These are phyloP conservation scores for Aspergillus hancockii DNA, from an alignment of 495 filamentous ascomycete genomes.

Conservation along the genomic window DNA sequence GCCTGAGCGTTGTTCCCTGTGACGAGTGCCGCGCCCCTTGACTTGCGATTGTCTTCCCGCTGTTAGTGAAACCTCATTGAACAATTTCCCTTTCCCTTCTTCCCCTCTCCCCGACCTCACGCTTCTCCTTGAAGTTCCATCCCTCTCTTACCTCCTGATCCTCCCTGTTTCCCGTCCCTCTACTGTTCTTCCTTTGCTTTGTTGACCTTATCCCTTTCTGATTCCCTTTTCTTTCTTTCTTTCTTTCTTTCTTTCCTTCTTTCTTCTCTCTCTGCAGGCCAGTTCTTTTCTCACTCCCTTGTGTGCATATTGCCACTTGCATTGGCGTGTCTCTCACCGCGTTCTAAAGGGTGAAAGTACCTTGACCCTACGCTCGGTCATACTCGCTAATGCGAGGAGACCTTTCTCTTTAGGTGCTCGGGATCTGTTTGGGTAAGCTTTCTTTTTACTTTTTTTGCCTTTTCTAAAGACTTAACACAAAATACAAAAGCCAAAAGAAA, in stretches of 20 bases:
- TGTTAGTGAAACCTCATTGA: slow-evolving; percentile 23
- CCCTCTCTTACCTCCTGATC: slow-evolving; percentile 4
- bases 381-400: not conserved
- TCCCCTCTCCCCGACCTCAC: slow-evolving; percentile 15
- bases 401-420: not conserved
- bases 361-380: not conserved
- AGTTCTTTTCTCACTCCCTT: not conserved
- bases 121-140: slow-evolving; percentile 14
- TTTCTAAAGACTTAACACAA: not conserved
- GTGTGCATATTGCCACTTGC: not conserved
- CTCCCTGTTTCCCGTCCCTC: not conserved
- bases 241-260: no score
- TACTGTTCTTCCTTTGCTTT: slow-evolving; percentile 1
- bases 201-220: not conserved
- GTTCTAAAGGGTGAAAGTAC: not conserved
- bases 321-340: not conserved
- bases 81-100: slow-evolving; percentile 13
- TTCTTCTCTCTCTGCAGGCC: slow-evolving; percentile 1
- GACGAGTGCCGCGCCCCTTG: slow-evolving; percentile 8
- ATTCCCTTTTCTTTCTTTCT: slow-evolving; percentile 4
- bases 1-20: slow-evolving; percentile 1
- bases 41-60: slow-evolving; percentile 10
- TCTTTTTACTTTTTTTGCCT: not conserved
- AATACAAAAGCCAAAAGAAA: no score
- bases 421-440: not conserved